These are phyloP conservation scores for Fusarium acutatum DNA, from an alignment of 2,329 filamentous ascomycete species.

Conservation along the genomic window DNA sequence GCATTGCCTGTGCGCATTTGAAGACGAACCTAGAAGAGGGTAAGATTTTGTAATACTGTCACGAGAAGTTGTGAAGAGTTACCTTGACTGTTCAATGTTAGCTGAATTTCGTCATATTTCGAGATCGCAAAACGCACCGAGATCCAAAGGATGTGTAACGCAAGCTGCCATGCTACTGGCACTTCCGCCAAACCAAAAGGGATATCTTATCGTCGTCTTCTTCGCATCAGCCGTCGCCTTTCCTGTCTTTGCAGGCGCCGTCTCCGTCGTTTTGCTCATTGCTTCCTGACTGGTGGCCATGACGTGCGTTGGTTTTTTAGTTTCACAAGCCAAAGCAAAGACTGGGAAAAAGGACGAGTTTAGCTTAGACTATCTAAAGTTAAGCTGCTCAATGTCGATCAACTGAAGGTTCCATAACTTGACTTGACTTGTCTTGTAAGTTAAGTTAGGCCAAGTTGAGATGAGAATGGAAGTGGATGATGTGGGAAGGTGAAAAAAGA, in stretches of 20 bases:
- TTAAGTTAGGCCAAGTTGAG: neutral
- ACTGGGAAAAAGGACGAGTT: neutral
- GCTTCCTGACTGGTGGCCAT: constrained; percentile 34
- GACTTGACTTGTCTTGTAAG: neutral
- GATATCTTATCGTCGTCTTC: constrained; percentile 64
- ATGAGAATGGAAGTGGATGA: neutral
- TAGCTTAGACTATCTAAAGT: constrained; percentile 27
- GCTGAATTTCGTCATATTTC: constrained; percentile 20
- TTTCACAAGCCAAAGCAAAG: neutral
- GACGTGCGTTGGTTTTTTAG: constrained; percentile 1
- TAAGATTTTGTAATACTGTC: neutral
- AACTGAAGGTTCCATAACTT: constrained; percentile 7
- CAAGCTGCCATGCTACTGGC: constrained; percentile 90
- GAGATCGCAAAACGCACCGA: constrained; percentile 67
- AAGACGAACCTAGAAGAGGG: constrained; percentile 73
- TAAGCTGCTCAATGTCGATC: constrained; percentile 20
- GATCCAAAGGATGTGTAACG: constrained; percentile 92
- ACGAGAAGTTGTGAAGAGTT: neutral
- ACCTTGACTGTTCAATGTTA: constrained; percentile 59
- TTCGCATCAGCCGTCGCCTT: constrained; percentile 49
- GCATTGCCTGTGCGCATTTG: constrained; percentile 83
- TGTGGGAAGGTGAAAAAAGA: constrained; percentile 2
- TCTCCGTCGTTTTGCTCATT: constrained; percentile 13
- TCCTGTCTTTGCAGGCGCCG: constrained; percentile 24
- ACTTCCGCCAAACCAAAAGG: constrained; percentile 97